Base-by-base conservation (phyloP, 1,139 yeast species). In the Williopsis jadinii region DNA sequence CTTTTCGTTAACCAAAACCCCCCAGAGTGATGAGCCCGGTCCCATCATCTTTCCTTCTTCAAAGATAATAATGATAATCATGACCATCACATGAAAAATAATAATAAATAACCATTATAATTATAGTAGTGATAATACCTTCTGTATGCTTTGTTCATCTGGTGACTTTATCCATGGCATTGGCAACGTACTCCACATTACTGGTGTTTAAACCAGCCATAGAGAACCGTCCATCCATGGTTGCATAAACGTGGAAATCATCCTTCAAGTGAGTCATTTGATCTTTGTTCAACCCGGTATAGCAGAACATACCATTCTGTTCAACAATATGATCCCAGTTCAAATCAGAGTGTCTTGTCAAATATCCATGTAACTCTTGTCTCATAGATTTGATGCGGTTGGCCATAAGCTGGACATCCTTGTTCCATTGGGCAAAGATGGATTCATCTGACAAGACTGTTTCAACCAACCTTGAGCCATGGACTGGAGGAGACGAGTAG, bases 291-390 rank as follows among this genome's bases (percentile, higher is more conserved):
- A 92, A 74, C 11, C 97, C 96, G 34, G 97, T 90, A 70, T 75
- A 92, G 43, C 90, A 86, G 65, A 92, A 92, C 97, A 92, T 92
- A 59, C 98, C 98, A 63, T 94, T 84, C 66, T 92, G 97, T 59
- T 80, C 73, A 49, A 82, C 71, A 61, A 92, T 74, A 61, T 86
- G 95, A 46, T 81, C 84, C 97, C 97, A 92, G 29, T 34, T 30
- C 2, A 33, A 29, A 4, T 71, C 70, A 30, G 78, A 71, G 45
- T 79, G 75, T 59, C 69, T 71, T 59, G 70, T 71, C 56, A 84
- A 73, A 48, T 79, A 69, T 44, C 73, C 72, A 40, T 59, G 56
- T 44, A 77, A 61, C n/a, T 59, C 62, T 26, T 52, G 45, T 63
- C 97, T 77, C 71, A 88, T 90, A 38, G 71, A 67, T 59, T 76